These are phyloP conservation scores for Suhomyces panamericanus DNA, from an alignment of 1,139 yeast species.

Conservation along the genomic window DNA sequence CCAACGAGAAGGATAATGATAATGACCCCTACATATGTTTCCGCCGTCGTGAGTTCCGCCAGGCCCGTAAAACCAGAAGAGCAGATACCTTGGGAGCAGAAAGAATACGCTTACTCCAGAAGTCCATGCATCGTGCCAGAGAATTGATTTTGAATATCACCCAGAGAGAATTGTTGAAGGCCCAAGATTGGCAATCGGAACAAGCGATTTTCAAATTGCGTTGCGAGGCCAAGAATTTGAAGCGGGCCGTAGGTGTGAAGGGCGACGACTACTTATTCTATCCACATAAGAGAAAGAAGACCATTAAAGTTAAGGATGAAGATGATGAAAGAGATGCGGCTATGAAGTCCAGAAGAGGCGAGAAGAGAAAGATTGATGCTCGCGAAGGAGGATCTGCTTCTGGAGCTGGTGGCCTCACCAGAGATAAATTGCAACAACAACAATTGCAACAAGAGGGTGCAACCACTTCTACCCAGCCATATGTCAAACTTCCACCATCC, in stretches of 20 bases:
- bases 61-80: constrained; percentile 93
- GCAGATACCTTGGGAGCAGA: constrained; percentile 92
- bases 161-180: constrained; percentile 67
- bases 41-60: constrained; percentile 93
- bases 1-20: constrained; percentile 81
- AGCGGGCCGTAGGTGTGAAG: constrained; percentile 70
- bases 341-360: constrained; percentile 22
- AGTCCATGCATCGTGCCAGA: constrained; percentile 76
- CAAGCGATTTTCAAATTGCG: constrained; percentile 68
- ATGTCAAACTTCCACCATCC: constrained; percentile 83
- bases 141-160: constrained; percentile 69
- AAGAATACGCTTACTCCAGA: constrained; percentile 69
- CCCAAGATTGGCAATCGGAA: constrained; percentile 60
- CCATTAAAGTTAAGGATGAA: constrained; percentile 39
- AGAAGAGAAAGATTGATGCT: constrained; percentile 24
- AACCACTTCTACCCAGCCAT: constrained; percentile 61
- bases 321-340: constrained; percentile 30
- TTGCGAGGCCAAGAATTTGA: constrained; percentile 66
- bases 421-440: constrained; percentile 23
- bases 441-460: constrained; percentile 24
- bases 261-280: constrained; percentile 86
- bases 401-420: constrained; percentile 15
- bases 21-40: constrained; percentile 94
- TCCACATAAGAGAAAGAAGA: constrained; percentile 75
- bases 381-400: constrained; percentile 20